phyloP scores from a whole-genome alignment of 2,329 filamentous ascomycete species.

The Colletotrichum zoysiae region DNA sequence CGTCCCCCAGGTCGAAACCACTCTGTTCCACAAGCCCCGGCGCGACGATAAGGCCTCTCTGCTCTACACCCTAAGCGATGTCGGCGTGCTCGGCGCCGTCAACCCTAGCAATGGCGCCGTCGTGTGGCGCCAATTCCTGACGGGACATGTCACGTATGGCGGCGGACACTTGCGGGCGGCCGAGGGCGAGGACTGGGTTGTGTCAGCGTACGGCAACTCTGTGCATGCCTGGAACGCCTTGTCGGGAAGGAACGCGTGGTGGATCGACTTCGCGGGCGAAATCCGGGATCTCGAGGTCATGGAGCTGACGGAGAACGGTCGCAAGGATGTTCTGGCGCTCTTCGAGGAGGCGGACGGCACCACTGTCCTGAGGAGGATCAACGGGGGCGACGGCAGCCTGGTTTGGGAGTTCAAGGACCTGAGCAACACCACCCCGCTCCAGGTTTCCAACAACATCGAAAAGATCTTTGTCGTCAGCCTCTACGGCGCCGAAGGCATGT shows the following conservation, averaged over 20 bases:
- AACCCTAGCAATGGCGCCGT: slow-evolving; percentile 88
- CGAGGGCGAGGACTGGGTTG: slow-evolving; percentile 82
- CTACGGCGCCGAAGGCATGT: slow-evolving; percentile 76
- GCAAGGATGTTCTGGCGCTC: slow-evolving; percentile 80
- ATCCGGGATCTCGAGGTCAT: slow-evolving; percentile 82
- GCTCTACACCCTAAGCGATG: slow-evolving; percentile 90
- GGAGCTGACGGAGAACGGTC: slow-evolving; percentile 72
- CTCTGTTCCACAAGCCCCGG: slow-evolving; percentile 93
- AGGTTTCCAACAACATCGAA: slow-evolving; percentile 77
- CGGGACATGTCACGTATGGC: slow-evolving; percentile 61
- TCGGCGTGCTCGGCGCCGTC: slow-evolving; percentile 85
- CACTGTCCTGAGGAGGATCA: slow-evolving; percentile 76
- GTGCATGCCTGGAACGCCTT: slow-evolving; percentile 87
- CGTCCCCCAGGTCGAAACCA: slow-evolving; percentile 82
- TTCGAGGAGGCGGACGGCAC: slow-evolving; percentile 69
- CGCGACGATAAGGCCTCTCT: slow-evolving; percentile 86
- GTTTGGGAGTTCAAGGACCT: slow-evolving; percentile 83
- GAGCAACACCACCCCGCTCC: slow-evolving; percentile 78
- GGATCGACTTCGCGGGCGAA: slow-evolving; percentile 67
- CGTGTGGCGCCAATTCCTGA: slow-evolving; percentile 86
- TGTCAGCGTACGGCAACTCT: slow-evolving; percentile 77
- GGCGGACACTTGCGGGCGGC: slow-evolving; percentile 75
- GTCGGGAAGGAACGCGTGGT: slow-evolving; percentile 85
- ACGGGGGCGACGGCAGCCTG: slow-evolving; percentile 77
- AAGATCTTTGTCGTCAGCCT: slow-evolving; percentile 83